Evolutionary conservation across 148 eudicot genomes (phyloP), one percentile per base, ranked within the genome.

Genomic region (Camellia sinensis): DNA sequence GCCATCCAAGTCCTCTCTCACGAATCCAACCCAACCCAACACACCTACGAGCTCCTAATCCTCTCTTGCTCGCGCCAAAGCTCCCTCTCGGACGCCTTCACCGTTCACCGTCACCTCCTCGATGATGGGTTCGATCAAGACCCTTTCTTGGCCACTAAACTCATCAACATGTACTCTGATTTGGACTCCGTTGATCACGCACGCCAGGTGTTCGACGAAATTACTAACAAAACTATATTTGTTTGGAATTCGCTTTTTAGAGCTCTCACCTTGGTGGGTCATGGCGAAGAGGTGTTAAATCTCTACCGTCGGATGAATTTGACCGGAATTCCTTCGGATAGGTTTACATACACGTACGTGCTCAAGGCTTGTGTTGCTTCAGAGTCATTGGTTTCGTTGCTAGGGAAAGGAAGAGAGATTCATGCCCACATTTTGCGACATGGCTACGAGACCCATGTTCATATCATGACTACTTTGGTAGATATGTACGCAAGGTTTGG

Each of bases 301-400:
- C 61, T 90, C 74, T 93, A 88, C 82, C 83, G 90, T 65, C 71
- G 81, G 73, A 93, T 96, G 98, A 96, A 91, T 80, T 53, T 45
- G 71, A 59, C 79, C 63, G 91, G 92, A 18, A 59, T 81, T 48
- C 80, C 69, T 9, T 87, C 93, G n/a, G 98, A 96, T 84, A 86
- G 98, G 92, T 96, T 92, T 85, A 96, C 91, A 66, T 91, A 93
- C 68, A 96, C 97, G 0, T 93, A 87, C 85, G 94, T 85, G 12
- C 87, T 96, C 40, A 96, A 96, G 87, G 99, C 98, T 46, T 96
- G 99, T 88, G 99, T 92, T 56, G 93, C 87, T 54, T 82, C 87
- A 2, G 97, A 93, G 80, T 67, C 85, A 0, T 57, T 46, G 62
- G 69, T 48, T 79, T 87, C 81, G 41, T 71, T 88, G 78, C 53